A percentile compares a stretch with the other conserved stretches of the same genome.
These are phyloP conservation scores for Russula virescens DNA, from an alignment of 768 basidiomycete species.

Conservation along the genomic window DNA sequence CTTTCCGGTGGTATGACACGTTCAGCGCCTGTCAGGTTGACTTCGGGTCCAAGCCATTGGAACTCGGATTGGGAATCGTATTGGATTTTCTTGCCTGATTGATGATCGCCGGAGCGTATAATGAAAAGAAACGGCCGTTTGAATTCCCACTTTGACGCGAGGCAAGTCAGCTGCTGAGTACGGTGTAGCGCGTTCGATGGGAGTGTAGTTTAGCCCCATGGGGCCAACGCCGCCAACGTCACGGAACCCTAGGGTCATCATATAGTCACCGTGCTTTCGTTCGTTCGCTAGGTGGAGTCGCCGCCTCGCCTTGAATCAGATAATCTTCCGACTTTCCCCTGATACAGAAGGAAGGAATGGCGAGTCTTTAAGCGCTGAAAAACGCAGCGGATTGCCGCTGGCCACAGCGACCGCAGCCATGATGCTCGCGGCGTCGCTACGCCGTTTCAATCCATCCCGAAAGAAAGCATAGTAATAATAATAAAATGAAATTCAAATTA, in stretches of 20 bases:
- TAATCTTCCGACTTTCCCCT: slow-evolving; percentile 12
- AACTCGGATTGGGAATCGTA: background rate
- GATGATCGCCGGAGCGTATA: background rate
- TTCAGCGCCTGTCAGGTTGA: background rate
- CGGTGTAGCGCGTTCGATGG: no score
- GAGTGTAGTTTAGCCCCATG: background rate
- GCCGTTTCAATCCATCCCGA: no score
- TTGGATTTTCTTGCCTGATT: background rate
- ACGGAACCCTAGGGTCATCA: background rate
- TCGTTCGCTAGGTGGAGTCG: no score
- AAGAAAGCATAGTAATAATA: background rate
- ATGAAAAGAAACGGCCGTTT: no score
- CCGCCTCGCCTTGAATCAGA: background rate
- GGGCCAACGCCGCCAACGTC: background rate
- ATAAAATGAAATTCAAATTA: background rate
- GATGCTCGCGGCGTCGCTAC: slow-evolving; percentile 30
- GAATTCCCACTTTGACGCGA: background rate
- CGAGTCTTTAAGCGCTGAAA: slow-evolving; percentile 31
- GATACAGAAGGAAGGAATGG: slow-evolving; percentile 31
- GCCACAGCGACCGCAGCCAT: slow-evolving; percentile 30
- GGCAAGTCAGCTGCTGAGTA: background rate
- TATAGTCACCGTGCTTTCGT: background rate
- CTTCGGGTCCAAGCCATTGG: background rate
- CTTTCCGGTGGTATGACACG: background rate
- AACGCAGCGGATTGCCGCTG: slow-evolving; percentile 19